phyloP scores from a whole-genome alignment of 1,139 yeast genomes.

The Saccharomycopsis crataegensis region DNA sequence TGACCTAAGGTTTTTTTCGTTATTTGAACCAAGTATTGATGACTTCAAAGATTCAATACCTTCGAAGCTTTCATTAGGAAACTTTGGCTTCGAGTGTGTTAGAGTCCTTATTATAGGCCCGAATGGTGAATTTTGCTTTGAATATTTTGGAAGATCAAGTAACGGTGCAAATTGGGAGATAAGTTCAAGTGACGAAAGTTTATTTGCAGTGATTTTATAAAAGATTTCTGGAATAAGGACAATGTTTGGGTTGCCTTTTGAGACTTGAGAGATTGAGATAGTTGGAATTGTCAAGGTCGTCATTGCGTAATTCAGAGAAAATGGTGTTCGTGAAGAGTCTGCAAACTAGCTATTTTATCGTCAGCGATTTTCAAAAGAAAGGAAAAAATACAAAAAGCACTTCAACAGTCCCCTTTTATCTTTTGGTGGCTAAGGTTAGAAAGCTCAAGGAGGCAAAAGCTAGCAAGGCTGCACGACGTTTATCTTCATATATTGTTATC shows the following conservation, averaged over 20 bases:
- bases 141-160: neutral
- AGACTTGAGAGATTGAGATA: neutral
- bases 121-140: neutral
- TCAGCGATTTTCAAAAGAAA: no score
- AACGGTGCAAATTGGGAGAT: neutral
- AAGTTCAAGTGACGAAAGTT: neutral
- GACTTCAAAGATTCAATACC: neutral
- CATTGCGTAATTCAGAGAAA: neutral
- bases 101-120: no score
- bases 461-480: no score
- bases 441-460: no score
- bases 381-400: no score
- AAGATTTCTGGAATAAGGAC: conserved; percentile 12
- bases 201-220: conserved; percentile 7
- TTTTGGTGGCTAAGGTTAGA: no score
- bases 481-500: no score
- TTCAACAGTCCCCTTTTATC: no score
- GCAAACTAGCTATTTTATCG: no score
- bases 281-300: neutral
- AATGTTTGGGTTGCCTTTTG: neutral
- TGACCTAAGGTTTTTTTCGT: neutral
- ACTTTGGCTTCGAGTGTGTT: neutral
- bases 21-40: neutral
- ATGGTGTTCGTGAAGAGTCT: no score
- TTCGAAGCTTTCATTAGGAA: neutral